Conservation (phyloP, 1,139 yeast species). For the Saccharomyces hybrid region DNA sequence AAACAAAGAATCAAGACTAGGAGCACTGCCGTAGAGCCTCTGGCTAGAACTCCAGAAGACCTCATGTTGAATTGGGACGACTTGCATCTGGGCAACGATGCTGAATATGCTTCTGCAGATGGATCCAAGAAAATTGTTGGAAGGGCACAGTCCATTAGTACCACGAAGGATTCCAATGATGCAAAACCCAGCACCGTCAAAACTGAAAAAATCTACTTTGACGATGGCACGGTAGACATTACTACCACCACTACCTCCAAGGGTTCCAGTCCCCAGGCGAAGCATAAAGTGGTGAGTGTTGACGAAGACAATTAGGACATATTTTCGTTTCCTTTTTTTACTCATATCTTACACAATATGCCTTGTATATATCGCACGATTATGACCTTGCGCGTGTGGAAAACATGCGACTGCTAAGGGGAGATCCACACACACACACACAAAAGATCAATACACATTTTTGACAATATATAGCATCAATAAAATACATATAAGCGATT, state of each 20-base stretch:
- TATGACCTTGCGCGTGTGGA: not conserved
- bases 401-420: not conserved
- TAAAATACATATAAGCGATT: not conserved
- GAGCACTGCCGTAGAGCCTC: constrained; percentile 20
- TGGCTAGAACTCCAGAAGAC: constrained; percentile 31
- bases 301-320: not conserved
- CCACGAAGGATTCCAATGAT: constrained; percentile 41
- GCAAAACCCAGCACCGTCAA: constrained; percentile 50
- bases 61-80: constrained; percentile 15
- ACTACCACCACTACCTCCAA: constrained; percentile 14
- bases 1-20: constrained; percentile 34
- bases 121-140: constrained; percentile 41
- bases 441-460: not conserved
- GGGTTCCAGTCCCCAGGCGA: not conserved
- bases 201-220: constrained; percentile 47
- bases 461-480: not conserved
- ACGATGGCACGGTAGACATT: constrained; percentile 55
- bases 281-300: not conserved
- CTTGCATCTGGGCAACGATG: not conserved
- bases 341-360: not conserved
- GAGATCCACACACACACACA: not conserved
- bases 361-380: not conserved
- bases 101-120: constrained; percentile 8
- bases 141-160: constrained; percentile 39
- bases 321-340: not conserved